Evolutionary conservation across 1,284 basidiomycete species (phyloP), one percentile per base, ranked within the genome.

Genomic region (Cutaneotrichosporon sp.): DNA sequence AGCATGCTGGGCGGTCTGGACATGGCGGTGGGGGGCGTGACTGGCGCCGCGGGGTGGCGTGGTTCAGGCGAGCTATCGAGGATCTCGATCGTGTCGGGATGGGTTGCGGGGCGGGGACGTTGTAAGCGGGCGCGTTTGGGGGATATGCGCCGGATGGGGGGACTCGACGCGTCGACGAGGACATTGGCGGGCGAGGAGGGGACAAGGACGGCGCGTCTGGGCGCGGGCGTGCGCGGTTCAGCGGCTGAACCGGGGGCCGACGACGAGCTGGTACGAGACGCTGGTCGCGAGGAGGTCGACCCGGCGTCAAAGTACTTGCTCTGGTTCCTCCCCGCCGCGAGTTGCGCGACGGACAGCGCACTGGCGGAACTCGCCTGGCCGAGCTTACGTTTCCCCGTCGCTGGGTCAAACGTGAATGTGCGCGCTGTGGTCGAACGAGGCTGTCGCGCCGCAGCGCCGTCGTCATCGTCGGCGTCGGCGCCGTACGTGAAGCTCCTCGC

Each of bases 331-430:
- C 50, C 39, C 26, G 10, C n/a, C n/a, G 26, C 26, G 26, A 30
- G 5, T 10, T 30, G 26, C 26, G 26, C 26, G 26, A 30, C 26
- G 26, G 7, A 7, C 26, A 30, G 26, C 10, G 26, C 5, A 5
- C 26, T 10, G 7, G 26, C 26, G 10, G 40, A 52, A 40, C 13
- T 33, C 21, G 30, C 49, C 48, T 7, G 51, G 39, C 23, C 54
- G 52, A n/a, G 38, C 38, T 40, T 40, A 18, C 38, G 17, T 1
- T 37, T 14, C 34, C 35, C 46, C 35, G 36, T 15, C n/a, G 14
- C 55, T 21, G 36, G 18, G 21, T 62, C 60, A 18, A 59, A 61
- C n/a, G 36, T 45, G 41, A 61, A 62, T 4, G 63, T 64, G 18
- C 64, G 42, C 4, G 61, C 58, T 1, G 66, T 67, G 2, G 43